Percentiles rank a stretch among this genome's conserved stretches.
Conservation (phyloP, 768 basidiomycete genomes). For the Cantharellus cinnabarinus region DNA sequence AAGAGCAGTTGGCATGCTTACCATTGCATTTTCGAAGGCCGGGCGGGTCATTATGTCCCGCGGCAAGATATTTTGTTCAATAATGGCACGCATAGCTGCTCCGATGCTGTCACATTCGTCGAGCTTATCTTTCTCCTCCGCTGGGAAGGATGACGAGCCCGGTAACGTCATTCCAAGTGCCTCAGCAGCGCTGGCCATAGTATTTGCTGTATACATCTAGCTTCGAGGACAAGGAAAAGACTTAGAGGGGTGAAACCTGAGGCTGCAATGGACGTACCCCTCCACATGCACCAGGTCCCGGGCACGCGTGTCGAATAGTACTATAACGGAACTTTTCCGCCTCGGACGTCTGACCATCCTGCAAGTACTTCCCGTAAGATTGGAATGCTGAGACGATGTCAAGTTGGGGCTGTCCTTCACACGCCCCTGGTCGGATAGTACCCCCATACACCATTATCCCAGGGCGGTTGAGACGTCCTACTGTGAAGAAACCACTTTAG, state of each 20-base stretch:
- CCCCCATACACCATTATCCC: constrained; percentile 98
- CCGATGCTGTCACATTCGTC: constrained; percentile 70
- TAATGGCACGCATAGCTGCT: constrained; percentile 60
- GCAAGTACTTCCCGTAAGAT: constrained; percentile 85
- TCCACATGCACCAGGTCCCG: constrained; percentile 95
- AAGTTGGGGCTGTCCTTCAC: constrained; percentile 67
- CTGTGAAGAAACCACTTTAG: constrained; percentile 18
- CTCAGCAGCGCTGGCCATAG: constrained; percentile 92
- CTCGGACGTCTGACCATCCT: constrained; percentile 62
- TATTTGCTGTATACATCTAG: constrained; percentile 96
- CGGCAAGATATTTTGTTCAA: constrained; percentile 83
- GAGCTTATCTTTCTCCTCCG: constrained; percentile 74
- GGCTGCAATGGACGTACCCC: constrained; percentile 40
- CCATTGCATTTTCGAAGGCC: constrained; percentile 98
- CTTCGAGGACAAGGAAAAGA: neutral
- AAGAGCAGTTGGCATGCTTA: constrained; percentile 15
- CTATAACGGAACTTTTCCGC: constrained; percentile 74
- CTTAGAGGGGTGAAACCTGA: neutral
- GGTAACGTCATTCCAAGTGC: constrained; percentile 91
- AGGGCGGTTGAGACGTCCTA: constrained; percentile 88
- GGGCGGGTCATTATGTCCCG: constrained; percentile 91
- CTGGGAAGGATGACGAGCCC: constrained; percentile 93
- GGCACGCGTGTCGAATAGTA: constrained; percentile 82
- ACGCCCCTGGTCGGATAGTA: constrained; percentile 80
- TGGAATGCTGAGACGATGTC: constrained; percentile 98